Conservation (phyloP, 768 basidiomycete species). For the Lyophyllum shimeji region DNA sequence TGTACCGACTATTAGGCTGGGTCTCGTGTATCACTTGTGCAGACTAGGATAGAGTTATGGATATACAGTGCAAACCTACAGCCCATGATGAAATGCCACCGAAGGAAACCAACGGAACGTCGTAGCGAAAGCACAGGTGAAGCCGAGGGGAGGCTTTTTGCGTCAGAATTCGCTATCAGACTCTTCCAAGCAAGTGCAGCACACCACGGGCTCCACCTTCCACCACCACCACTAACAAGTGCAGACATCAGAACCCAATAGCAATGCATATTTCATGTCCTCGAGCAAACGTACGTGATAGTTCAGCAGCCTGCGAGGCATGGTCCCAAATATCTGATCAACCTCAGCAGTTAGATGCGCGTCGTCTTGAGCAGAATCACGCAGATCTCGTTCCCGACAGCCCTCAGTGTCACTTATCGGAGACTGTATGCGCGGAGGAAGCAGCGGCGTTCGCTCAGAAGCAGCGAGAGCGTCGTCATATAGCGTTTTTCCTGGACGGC, state of each 20-base stretch:
- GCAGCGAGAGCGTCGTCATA: constrained; percentile 6
- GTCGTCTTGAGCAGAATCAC: constrained; percentile 29
- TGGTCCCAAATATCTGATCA: constrained; percentile 58
- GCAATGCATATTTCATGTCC: background rate
- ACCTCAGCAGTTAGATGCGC: constrained; percentile 45
- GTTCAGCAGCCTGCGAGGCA: constrained; percentile 72
- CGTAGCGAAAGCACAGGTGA: background rate
- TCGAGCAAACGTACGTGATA: constrained; percentile 67
- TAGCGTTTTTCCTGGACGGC: constrained; percentile 9
- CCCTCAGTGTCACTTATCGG: constrained; percentile 7
- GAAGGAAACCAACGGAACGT: background rate
- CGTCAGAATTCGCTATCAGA: constrained; percentile 40
- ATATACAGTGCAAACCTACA: background rate
- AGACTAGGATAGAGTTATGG: background rate
- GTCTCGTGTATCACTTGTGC: background rate
- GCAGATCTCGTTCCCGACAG: constrained; percentile 6
- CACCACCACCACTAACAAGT: constrained; percentile 82
- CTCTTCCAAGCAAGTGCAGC: constrained; percentile 63
- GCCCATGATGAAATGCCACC: background rate
- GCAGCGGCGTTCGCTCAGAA: constrained; percentile 41
- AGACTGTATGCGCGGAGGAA: constrained; percentile 17
- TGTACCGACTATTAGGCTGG: background rate
- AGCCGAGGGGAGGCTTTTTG: background rate
- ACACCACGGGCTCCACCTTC: constrained; percentile 63
- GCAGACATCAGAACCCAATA: background rate